phyloP scores from a whole-genome alignment of 768 basidiomycete genomes.

The Naganishia onofrii region DNA sequence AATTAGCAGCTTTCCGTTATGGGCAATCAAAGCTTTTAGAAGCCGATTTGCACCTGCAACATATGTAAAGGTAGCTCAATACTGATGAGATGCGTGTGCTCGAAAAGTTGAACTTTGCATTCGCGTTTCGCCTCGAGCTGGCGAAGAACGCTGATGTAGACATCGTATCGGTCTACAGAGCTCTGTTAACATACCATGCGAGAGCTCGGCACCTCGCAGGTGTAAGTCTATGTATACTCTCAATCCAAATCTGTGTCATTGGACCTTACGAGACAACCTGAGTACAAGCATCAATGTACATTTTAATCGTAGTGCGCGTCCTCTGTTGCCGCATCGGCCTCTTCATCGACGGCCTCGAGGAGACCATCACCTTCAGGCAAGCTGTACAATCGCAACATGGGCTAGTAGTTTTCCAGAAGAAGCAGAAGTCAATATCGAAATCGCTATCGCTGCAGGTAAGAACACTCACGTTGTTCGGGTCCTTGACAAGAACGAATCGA shows the following conservation, averaged over 20 bases:
- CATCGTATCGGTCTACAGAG: too few species aligned
- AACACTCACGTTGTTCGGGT: constrained; percentile 86
- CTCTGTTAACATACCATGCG: too few species aligned
- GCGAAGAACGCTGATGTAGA: too few species aligned
- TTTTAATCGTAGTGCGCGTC: constrained; percentile 37
- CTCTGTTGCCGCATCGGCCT: constrained; percentile 40
- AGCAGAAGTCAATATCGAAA: not conserved
- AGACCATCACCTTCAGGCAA: constrained; percentile 20
- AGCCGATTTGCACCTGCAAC: constrained; percentile 85
- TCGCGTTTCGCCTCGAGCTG: not conserved
- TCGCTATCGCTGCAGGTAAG: not conserved
- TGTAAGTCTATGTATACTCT: not conserved
- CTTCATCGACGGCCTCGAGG: constrained; percentile 62
- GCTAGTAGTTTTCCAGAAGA: too few species aligned
- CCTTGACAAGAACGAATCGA: constrained; percentile 94
- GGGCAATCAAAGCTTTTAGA: constrained; percentile 81
- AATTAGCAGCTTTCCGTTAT: constrained; percentile 86
- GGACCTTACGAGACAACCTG: not conserved
- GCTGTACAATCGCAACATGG: constrained; percentile 21
- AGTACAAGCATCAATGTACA: not conserved
- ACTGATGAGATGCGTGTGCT: constrained; percentile 26
- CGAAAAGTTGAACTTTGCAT: not conserved
- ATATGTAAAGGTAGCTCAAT: constrained; percentile 72
- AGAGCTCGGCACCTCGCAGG: too few species aligned
- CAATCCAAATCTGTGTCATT: not conserved